Base-by-base conservation (phyloP, 331 rosid species). In the Acacia pycnantha region DNA sequence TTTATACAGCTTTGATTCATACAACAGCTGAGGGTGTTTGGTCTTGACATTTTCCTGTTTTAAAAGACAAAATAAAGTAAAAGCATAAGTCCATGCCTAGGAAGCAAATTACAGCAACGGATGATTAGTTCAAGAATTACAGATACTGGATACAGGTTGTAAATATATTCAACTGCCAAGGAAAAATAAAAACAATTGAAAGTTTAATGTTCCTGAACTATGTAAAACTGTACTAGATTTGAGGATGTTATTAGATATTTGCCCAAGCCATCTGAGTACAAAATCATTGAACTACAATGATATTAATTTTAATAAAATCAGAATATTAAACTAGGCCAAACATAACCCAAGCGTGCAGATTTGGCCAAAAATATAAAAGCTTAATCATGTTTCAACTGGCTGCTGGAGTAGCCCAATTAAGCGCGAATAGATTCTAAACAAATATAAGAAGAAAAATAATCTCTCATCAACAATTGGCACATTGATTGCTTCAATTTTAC, bases 1-100 rank as follows among this genome's bases (percentile, higher is more conserved):
- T 85, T 91, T 94, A 92, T 96, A 96, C 77, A 96, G 83, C 88
- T 94, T 96, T 5, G 97, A 90, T 83, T 96, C 99, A 76, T 96
- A 96, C 73, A 92, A 90, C 93, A 96, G 81, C 89, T 96, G 99
- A 43, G 98, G 99, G 79, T 96, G 99, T 88, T 94, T 96, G 46
- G 99, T 96, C 92, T 94, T 96, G 82, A 88, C 87, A 89, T 80
- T 92, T 91, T 96, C 99, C 98, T 96, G 88, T 26, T 77, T 58
- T 82, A 77, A 74, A 76, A 67, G 77, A 56, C 76, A 24, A 76
- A 68, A 21, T 4, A 54, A 22, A 29, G 75, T 22, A 21, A 59
- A 26, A 48, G 43, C 27, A 50, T 18, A 29, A 47, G 27, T 11
- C 10, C 77, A 48, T 8, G 35, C 51, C 62, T 50, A 18, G 22